These are phyloP conservation scores for Sclerotiophoma versabilis DNA, from an alignment of 2,329 filamentous ascomycete species.

Conservation along the genomic window DNA sequence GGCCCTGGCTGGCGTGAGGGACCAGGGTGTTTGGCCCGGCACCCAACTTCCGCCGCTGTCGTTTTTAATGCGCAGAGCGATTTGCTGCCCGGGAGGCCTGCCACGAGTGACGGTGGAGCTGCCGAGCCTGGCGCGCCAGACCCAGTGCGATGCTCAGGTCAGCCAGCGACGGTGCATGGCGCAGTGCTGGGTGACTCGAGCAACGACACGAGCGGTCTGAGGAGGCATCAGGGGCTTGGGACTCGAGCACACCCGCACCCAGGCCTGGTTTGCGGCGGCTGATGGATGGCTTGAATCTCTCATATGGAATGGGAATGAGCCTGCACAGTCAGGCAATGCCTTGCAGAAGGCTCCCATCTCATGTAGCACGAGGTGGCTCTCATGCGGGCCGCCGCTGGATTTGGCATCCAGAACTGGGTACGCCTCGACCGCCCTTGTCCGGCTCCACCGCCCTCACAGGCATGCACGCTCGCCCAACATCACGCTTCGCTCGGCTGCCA, in stretches of 20 bases:
- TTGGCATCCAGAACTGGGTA: constrained; percentile 29
- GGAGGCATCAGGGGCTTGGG: not conserved
- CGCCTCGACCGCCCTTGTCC: constrained; percentile 47
- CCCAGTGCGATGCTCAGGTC: constrained; percentile 31
- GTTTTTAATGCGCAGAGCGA: constrained; percentile 44
- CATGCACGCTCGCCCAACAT: constrained; percentile 45
- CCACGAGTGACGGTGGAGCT: constrained; percentile 38
- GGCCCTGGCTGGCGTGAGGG: constrained; percentile 16
- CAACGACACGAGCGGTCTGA: constrained; percentile 16
- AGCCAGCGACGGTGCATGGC: constrained; percentile 35
- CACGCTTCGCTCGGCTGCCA: constrained; percentile 25
- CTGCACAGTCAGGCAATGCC: constrained; percentile 32
- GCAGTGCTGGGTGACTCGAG: constrained; percentile 19
- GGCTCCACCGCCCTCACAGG: constrained; percentile 39
- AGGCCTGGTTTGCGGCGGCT: constrained; percentile 11
- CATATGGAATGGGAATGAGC: constrained; percentile 31
- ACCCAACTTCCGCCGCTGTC: constrained; percentile 38
- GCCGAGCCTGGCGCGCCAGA: constrained; percentile 34
- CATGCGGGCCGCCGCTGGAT: constrained; percentile 34
- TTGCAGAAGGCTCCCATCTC: constrained; percentile 32
- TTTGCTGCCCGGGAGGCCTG: constrained; percentile 36
- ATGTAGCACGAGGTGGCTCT: constrained; percentile 44
- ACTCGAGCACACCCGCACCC: not conserved
- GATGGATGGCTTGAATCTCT: constrained; percentile 16
- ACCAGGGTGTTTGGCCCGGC: constrained; percentile 32